Evolutionary conservation across 2,329 filamentous ascomycete species (phyloP).

Genomic region (Pleoardoris graminearum): DNA sequence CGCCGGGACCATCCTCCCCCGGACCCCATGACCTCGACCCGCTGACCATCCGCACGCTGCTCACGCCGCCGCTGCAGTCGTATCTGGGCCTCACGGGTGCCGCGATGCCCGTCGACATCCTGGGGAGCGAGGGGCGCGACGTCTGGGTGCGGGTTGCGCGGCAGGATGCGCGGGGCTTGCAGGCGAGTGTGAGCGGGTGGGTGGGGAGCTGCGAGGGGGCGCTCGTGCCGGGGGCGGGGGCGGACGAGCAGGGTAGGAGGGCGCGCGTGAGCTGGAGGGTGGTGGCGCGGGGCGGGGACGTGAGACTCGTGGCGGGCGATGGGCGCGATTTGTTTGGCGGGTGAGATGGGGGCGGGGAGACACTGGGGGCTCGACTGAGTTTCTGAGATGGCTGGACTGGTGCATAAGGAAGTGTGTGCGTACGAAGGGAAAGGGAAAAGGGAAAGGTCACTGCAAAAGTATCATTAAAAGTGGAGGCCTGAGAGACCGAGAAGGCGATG

Average conservation of each 20-base stretch:
- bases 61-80: constrained; percentile 65
- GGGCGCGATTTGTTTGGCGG: constrained; percentile 22
- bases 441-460: no score
- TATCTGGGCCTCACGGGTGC: constrained; percentile 72
- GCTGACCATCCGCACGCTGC: constrained; percentile 65
- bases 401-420: no score
- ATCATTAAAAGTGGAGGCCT: no score
- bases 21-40: constrained; percentile 54
- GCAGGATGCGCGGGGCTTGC: constrained; percentile 28
- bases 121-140: constrained; percentile 50
- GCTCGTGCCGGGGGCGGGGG: constrained; percentile 21
- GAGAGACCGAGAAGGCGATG: no score
- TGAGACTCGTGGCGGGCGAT: constrained; percentile 6
- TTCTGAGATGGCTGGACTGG: no score
- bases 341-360: not conserved
- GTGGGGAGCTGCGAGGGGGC: constrained; percentile 28
- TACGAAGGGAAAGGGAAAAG: no score
- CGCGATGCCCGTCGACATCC: constrained; percentile 70
- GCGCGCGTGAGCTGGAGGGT: constrained; percentile 2
- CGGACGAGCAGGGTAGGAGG: not conserved
- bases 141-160: constrained; percentile 33
- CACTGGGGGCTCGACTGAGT: not conserved
- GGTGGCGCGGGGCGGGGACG: not conserved
- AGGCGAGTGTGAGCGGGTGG: constrained; percentile 32
- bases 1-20: constrained; percentile 5